A percentile compares a stretch with the other conserved stretches of the same genome.
Evolutionary conservation across 2,329 filamentous ascomycete genomes (phyloP).

Genomic region (Xylariaceae sp.): DNA sequence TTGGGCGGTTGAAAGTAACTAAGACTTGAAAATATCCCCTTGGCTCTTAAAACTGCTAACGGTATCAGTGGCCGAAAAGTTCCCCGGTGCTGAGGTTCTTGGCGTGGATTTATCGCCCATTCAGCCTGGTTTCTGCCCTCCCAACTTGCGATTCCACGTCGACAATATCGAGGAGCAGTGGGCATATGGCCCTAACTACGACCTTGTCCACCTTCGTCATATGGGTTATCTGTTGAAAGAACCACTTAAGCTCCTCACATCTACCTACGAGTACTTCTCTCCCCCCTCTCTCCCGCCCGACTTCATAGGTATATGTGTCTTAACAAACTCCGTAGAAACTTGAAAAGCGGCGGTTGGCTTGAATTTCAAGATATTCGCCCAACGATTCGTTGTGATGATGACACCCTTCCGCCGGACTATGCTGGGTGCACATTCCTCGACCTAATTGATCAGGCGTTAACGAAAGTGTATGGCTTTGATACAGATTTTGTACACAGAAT

Average conservation of each 20-base stretch:
- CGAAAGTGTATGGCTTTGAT: constrained; percentile 7
- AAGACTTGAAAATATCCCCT: constrained; percentile 16
- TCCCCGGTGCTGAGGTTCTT: constrained; percentile 49
- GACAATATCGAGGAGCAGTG: constrained; percentile 54
- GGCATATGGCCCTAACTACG: constrained; percentile 48
- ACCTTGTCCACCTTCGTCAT: constrained; percentile 55
- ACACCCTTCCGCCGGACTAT: constrained; percentile 10
- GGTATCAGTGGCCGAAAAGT: constrained; percentile 47
- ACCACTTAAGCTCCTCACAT: constrained; percentile 51
- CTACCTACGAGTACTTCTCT: constrained; percentile 37
- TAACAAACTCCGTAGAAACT: constrained; percentile 29
- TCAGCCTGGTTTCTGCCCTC: constrained; percentile 52
- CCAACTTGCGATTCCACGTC: constrained; percentile 60
- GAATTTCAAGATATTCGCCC: constrained; percentile 43
- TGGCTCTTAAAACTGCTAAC: not conserved
- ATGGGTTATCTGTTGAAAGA: constrained; percentile 54
- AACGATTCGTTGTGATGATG: constrained; percentile 39
- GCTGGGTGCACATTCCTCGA: not conserved
- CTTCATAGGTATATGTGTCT: not conserved
- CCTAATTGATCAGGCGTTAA: not conserved
- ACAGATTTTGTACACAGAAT: constrained; percentile 6
- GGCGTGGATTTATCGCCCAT: constrained; percentile 50
- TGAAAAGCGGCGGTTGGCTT: constrained; percentile 45
- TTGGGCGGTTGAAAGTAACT: constrained; percentile 57
- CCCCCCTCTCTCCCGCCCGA: not conserved